phyloP scores from a whole-genome alignment of 208 protist genomes.

The Wallacemonas sp. region DNA sequence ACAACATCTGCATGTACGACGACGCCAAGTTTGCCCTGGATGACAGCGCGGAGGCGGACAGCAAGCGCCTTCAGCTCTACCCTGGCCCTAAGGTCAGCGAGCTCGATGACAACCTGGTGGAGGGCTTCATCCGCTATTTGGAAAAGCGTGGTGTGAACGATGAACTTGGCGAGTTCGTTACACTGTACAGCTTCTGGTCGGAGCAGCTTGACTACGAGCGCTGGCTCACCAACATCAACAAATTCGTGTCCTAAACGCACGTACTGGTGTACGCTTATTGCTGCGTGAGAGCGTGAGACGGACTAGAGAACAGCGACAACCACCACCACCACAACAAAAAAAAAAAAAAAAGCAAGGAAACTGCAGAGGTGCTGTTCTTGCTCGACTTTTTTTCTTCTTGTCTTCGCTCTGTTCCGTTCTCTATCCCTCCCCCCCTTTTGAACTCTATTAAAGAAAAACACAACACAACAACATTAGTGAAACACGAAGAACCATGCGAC shows the following conservation, averaged over 20 bases:
- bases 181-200: constrained; percentile 80
- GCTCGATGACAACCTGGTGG: constrained; percentile 75
- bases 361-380: no score
- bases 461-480: no score
- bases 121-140: constrained; percentile 77
- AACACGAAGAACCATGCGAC: no score
- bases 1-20: constrained; percentile 69
- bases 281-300: no score
- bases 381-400: no score
- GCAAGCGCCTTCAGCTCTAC: constrained; percentile 64
- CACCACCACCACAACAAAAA: no score
- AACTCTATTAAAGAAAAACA: no score
- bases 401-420: no score
- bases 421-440: no score
- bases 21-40: constrained; percentile 63
- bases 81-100: constrained; percentile 71
- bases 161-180: constrained; percentile 76
- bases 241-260: constrained; percentile 72
- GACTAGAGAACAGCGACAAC: no score
- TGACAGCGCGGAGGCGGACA: constrained; percentile 48
- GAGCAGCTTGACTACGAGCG: constrained; percentile 92
- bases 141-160: constrained; percentile 84
- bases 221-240: constrained; percentile 79
- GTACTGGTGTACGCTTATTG: no score
- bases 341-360: constrained; percentile 20